Base-by-base conservation (phyloP, 2,329 filamentous ascomycete species). In the Alternaria triticina region DNA sequence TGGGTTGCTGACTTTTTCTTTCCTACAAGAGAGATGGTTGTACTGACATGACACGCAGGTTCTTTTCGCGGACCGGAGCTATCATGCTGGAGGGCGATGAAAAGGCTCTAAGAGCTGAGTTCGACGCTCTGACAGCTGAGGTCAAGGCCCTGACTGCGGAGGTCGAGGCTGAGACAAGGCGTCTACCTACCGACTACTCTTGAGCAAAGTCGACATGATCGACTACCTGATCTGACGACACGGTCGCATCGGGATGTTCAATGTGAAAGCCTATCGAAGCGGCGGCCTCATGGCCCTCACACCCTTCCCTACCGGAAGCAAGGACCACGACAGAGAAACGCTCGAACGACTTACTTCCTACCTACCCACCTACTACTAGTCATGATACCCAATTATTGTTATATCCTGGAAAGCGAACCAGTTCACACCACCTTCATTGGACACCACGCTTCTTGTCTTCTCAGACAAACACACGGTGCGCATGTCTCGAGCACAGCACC, bases 51-150 rank as follows among this genome's bases (percentile, higher is more conserved):
- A 5, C 9, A 6, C 17, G 6, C 12, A 74, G 72, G 30, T 70
- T 56, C 47, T 54, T 55, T 20, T 22, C 58, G 6, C 58, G 46
- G 12, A 47, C 54, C 22, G 65, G 69, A 28, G 27, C 22, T 28
- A 70, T 75, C 51, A 68, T 69, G 54, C 64, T 75, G 5, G 65
- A 69, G 17, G 73, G 72, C 15, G 66, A 70, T 1, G 73, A 75
- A 47, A 73, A 70, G 63, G 45, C 61, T 8, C 55, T 75, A 11
- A 65, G 44, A 28, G 69, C 67, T 7, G 56, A 57, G n/a, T 45
- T 22, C 11, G 33, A 52, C 46, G 9, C 27, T 17, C 60, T 75
- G 7, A 64, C 68, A 6, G 73, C 71, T n/a, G 66, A 70, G 3
- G 73, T 74, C 54, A 70, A 70, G 62, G 45, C 61, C 8, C 55